Evolutionary conservation across 2,329 filamentous ascomycete species (phyloP).

Genomic region (Aspergillus thermomutatus): DNA sequence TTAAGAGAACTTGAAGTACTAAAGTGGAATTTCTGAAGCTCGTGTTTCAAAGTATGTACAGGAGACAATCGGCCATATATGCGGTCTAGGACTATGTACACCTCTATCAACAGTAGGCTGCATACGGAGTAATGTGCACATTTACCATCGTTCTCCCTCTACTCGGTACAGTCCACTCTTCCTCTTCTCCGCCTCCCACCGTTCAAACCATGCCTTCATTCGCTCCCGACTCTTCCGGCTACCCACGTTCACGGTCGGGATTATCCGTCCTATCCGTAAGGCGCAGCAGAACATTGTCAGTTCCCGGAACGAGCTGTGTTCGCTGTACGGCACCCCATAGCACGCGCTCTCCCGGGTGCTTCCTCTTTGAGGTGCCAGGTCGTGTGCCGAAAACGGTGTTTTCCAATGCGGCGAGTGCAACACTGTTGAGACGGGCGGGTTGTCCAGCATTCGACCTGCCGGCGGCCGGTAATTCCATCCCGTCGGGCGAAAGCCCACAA

Average conservation of each 20-base stretch:
- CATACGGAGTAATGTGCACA: neutral
- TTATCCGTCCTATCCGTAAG: conserved; percentile 79
- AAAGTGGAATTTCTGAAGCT: neutral
- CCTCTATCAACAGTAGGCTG: neutral
- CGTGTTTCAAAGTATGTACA: neutral
- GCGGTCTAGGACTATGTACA: too few species aligned
- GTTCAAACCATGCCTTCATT: conserved; percentile 66
- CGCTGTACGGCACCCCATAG: conserved; percentile 91
- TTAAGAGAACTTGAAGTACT: neutral
- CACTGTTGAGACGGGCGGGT: conserved; percentile 62
- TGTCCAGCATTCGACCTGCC: conserved; percentile 59
- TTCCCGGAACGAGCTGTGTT: conserved; percentile 93
- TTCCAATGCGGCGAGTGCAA: conserved; percentile 71
- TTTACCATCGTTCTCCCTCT: conserved; percentile 33
- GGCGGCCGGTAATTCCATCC: conserved; percentile 90
- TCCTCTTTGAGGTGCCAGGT: conserved; percentile 78
- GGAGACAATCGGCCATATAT: neutral
- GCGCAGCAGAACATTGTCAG: conserved; percentile 89
- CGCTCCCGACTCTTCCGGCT: conserved; percentile 60
- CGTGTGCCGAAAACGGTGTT: conserved; percentile 65
- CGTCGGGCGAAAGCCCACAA: conserved; percentile 87
- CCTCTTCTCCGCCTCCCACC: conserved; percentile 60
- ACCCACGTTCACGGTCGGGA: conserved; percentile 90
- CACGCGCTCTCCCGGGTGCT: conserved; percentile 79
- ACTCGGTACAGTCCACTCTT: conserved; percentile 58